Base-by-base conservation (phyloP, 2,329 filamentous ascomycete genomes). In the Neophaeococcomyces mojaviensis region DNA sequence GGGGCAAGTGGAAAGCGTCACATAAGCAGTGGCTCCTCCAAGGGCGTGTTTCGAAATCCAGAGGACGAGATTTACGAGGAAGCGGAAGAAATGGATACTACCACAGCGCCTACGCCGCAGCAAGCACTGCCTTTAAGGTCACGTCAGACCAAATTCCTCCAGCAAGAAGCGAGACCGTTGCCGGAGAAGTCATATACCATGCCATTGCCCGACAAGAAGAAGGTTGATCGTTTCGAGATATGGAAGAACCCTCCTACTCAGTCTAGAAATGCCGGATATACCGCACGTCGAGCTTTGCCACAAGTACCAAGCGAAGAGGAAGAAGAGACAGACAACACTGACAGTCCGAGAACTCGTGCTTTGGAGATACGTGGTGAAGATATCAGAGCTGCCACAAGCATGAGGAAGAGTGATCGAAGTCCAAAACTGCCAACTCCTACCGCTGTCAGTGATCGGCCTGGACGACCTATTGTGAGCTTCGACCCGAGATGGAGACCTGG, bases 391-490 rank as follows among this genome's bases (percentile, higher is more conserved):
- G 90, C 90, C 45, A 97, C 90, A 6, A 92, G 86, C 67, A 94
- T 94, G 78, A 84, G 74, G 62, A 72, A 92, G 53, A 88, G 81
- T 63, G 88, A 95, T 65, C 82, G 89, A 61, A 96, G 88, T 66
- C 68, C 81, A 47, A 94, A 86, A 62, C 73, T 97, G 51, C 90
- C 89, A 22, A 90, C 84, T 60, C 90, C 90, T 54, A 87, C 86
- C 45, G 83, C 86, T 60, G 89, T 97, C 66, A 96, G 88, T 70
- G 85, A 96, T 69, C 85, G 78, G 61, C 84, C 86, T 58, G 88
- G 88, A 58, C 81, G 90, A 62, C 90, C 90, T 53, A 97, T 97
- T 73, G 90, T 97, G 74, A 97, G 90, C 76, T 97, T 97, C 75
- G 79, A 94, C 68, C 78, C 78, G 60, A 78, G 84, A 63, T 95